Percentiles rank a stretch among this genome's conserved stretches.
Conservation (phyloP, 202 grass and related monocot species). For the Bolboschoenoplectus hybrid region DNA sequence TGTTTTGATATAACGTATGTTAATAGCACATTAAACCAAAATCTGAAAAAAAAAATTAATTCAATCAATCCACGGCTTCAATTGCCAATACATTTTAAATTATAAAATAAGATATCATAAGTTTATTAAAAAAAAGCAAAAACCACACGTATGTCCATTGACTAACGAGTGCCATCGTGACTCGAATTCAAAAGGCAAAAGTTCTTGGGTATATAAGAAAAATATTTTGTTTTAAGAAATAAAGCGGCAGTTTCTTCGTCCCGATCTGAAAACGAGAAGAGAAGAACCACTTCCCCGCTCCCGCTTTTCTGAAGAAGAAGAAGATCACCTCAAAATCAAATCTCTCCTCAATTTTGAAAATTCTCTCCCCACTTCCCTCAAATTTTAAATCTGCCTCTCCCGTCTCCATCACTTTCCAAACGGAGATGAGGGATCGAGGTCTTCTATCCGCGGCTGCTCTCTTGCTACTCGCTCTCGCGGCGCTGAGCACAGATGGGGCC, state of each 20-base stretch:
- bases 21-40: no score
- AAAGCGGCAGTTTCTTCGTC: slow-evolving; percentile 13
- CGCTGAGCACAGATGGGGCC: slow-evolving; percentile 1
- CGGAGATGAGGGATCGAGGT: slow-evolving; percentile 16
- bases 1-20: no score
- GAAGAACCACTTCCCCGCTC: neutral
- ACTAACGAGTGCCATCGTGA: no score
- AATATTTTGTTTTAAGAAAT: neutral
- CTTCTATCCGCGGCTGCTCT: neutral
- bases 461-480: slow-evolving; percentile 3
- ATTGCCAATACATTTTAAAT: no score
- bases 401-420: slow-evolving; percentile 14
- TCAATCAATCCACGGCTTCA: no score
- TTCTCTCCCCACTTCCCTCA: neutral
- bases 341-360: neutral
- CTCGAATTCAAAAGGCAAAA: neutral
- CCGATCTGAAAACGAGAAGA: slow-evolving; percentile 10
- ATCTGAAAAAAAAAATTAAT: no score
- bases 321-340: neutral
- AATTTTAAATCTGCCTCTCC: neutral
- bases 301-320: neutral
- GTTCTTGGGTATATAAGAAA: neutral
- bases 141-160: no score
- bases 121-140: neutral
- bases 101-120: no score